Evolutionary conservation across 306 rosid genomes (phyloP).

Genomic region (Dalbergia cultrata): DNA sequence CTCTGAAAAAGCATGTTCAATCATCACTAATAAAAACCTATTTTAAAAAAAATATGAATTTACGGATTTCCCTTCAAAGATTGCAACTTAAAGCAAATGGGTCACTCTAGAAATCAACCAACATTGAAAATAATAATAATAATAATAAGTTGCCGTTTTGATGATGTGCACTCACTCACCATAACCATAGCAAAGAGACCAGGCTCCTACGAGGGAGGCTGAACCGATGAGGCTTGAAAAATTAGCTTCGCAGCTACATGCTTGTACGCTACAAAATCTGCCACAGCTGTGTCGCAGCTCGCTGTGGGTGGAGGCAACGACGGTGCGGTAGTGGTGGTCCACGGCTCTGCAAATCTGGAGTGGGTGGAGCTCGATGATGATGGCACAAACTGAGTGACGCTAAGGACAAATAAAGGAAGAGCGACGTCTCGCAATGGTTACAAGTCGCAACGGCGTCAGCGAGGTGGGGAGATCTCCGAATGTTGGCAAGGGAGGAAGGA

Average conservation of each 20-base stretch:
- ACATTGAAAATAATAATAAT: background rate
- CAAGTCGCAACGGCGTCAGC: no score
- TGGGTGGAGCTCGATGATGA: no score
- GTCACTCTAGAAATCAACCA: background rate
- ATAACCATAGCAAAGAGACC: constrained; percentile 85
- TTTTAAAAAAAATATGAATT: constrained; percentile 10
- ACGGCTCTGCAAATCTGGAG: no score
- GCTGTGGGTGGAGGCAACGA: no score
- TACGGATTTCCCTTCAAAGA: constrained; percentile 8
- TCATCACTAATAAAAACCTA: background rate
- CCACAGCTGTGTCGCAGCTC: no score
- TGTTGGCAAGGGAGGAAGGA: no score
- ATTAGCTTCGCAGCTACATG: constrained; percentile 50
- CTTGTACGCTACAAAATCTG: no score
- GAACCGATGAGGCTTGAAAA: constrained; percentile 49
- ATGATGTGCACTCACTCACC: constrained; percentile 63
- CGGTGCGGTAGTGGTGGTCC: no score
- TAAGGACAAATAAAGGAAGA: no score
- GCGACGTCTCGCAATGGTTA: no score
- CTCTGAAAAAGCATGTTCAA: background rate
- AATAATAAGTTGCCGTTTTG: background rate
- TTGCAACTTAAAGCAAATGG: constrained; percentile 39
- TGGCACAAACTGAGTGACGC: no score
- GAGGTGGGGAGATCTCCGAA: no score
- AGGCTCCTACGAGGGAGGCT: constrained; percentile 68